Evolutionary conservation across 305 asterid genomes (phyloP), one percentile per base, ranked within the genome.

Genomic region (Rubia peregrina): DNA sequence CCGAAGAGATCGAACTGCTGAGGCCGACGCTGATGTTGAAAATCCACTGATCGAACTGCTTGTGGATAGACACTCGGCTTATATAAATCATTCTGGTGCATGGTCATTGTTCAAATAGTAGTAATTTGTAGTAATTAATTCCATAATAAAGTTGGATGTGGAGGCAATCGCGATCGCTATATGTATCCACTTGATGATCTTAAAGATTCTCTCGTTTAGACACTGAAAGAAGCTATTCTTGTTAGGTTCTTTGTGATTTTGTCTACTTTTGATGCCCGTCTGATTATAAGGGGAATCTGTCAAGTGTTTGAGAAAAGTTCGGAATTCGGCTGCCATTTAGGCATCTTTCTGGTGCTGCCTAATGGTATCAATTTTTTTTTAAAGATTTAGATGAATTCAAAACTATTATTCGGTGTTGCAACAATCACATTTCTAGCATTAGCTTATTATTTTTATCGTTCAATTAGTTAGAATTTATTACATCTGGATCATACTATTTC

Each of bases 41-140:
- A 79, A 79, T 12, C 99, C 95, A n/a, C 83, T 94, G 46, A 74
- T 88, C 78, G 70, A 83, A 60, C 88, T 91, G 82, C 76, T 91
- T 6, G 85, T 83, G 77, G 95, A 81, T 33, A 78, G 70, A 75
- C 99, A 94, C 80, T 86, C 96, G 33, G 81, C 82, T 69, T 87
- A 85, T 71, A 75, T 88, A n/a, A 71, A 56, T 10, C 57, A 51
- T 51, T 51, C 57, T 17, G 57, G 57, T 17, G 57, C 22, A 16
- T 51, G 57, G 16, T 16, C 19, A 0, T 51, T 16, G n/a, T 51
- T 9, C 57, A 51, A 51, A 26, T 26, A 26, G 30, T 26, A 26
- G 2, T 26, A 2, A 26, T 26, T 26, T 26, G 30, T 26, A 26
- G 30, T 26, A 26, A 26, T 2, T 26, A 26, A 26, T 26, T 26